phyloP scores from a whole-genome alignment of 768 basidiomycete genomes.

The Favolaschia claudopus region DNA sequence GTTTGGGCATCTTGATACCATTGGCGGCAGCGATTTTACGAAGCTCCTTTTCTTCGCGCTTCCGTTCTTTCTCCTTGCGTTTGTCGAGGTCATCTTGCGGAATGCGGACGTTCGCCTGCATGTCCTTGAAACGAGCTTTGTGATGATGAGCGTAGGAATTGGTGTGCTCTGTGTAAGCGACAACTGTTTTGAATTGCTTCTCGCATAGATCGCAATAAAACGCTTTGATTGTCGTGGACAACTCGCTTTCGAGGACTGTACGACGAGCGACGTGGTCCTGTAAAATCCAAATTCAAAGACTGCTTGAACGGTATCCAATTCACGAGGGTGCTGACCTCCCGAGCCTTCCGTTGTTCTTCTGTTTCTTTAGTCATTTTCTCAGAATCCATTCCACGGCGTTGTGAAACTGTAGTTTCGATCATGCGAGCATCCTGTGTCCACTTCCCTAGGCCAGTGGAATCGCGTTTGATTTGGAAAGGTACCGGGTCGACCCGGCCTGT shows the following conservation, averaged over 20 bases:
- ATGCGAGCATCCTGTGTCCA: conserved; percentile 79
- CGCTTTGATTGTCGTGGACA: conserved; percentile 69
- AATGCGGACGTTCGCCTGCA: conserved; percentile 78
- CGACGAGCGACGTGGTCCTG: conserved; percentile 73
- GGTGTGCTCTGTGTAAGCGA: conserved; percentile 89
- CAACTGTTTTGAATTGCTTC: conserved; percentile 86
- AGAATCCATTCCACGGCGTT: conserved; percentile 80
- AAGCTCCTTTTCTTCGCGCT: conserved; percentile 85
- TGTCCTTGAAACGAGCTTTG: conserved; percentile 81
- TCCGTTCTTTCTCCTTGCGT: conserved; percentile 86
- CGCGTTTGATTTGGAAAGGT: conserved; percentile 81
- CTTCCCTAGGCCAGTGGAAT: conserved; percentile 83
- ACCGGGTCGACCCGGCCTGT: conserved; percentile 84
- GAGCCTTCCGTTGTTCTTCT: conserved; percentile 73
- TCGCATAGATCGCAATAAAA: conserved; percentile 88
- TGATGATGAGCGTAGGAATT: conserved; percentile 91
- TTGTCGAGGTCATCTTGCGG: conserved; percentile 74
- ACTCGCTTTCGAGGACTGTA: conserved; percentile 71
- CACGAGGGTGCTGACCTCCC: conserved; percentile 66
- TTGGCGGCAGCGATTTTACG: conserved; percentile 84
- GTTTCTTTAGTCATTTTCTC: conserved; percentile 84
- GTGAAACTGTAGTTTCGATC: conserved; percentile 86
- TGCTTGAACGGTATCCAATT: neutral
- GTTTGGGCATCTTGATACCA: conserved; percentile 74
- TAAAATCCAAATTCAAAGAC: conserved; percentile 3